Evolutionary conservation across 495 filamentous ascomycete genomes (phyloP).

Genomic region (Elaphomyces granulatus): DNA sequence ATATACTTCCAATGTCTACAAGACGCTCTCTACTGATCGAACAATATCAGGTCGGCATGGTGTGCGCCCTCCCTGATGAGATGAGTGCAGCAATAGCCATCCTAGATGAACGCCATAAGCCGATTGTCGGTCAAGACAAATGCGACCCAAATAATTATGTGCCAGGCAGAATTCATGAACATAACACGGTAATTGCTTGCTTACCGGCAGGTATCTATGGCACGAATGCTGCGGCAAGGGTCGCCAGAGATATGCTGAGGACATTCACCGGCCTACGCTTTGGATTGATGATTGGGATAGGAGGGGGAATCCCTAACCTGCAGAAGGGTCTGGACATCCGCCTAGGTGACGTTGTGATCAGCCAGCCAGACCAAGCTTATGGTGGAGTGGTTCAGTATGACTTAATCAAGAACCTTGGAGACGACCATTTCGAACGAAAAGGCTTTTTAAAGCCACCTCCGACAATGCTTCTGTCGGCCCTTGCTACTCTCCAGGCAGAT

Average conservation of each 20-base stretch:
- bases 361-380: slow-evolving; percentile 6
- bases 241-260: slow-evolving; percentile 25
- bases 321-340: slow-evolving; percentile 18
- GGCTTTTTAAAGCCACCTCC: slow-evolving; percentile 20
- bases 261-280: slow-evolving; percentile 29
- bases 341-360: slow-evolving; percentile 28
- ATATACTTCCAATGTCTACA: too few species aligned
- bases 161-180: slow-evolving; percentile 27
- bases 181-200: slow-evolving; percentile 30
- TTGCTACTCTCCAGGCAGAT: slow-evolving; percentile 12
- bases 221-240: slow-evolving; percentile 21
- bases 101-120: slow-evolving; percentile 32
- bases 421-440: slow-evolving; percentile 13
- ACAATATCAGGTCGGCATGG: slow-evolving; percentile 28
- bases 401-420: slow-evolving; percentile 5
- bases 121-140: slow-evolving; percentile 9
- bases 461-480: slow-evolving; percentile 11
- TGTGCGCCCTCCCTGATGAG: slow-evolving; percentile 33
- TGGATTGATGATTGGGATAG: slow-evolving; percentile 29
- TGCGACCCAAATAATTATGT: slow-evolving; percentile 25
- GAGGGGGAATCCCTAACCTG: slow-evolving; percentile 24
- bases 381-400: slow-evolving; percentile 14
- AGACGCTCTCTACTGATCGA: too few species aligned
- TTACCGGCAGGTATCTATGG: slow-evolving; percentile 24
- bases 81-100: slow-evolving; percentile 27